phyloP scores from a whole-genome alignment of 257 asterid species.

The Cinchona pubescens region DNA sequence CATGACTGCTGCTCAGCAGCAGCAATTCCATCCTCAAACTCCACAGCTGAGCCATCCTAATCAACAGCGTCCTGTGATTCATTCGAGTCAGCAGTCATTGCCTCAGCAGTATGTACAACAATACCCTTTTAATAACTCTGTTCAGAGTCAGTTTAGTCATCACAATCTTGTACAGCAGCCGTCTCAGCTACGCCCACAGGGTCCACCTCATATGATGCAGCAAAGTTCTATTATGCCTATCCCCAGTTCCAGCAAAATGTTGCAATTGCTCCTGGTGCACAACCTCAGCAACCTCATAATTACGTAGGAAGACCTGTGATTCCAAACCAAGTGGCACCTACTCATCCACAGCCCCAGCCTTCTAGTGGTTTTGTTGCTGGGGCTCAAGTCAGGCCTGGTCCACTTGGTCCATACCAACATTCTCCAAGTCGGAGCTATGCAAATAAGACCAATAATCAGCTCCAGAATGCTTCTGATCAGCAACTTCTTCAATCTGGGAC shows the following conservation, averaged over 20 bases:
- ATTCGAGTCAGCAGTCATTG: conserved; percentile 44
- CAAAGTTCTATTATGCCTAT: conserved; percentile 25
- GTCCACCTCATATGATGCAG: conserved; percentile 43
- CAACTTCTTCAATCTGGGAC: conserved; percentile 18
- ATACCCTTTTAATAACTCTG: conserved; percentile 44
- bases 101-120: conserved; percentile 62
- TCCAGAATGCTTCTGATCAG: conserved; percentile 24
- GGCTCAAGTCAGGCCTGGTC: conserved; percentile 43
- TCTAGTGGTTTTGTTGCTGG: conserved; percentile 46
- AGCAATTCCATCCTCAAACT: conserved; percentile 53
- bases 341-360: conserved; percentile 40
- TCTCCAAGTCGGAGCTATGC: conserved; percentile 36
- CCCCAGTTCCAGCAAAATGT: conserved; percentile 35
- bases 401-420: conserved; percentile 36
- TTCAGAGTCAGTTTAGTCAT: conserved; percentile 51
- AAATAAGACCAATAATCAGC: conserved; percentile 21
- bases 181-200: conserved; percentile 49
- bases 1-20: conserved; percentile 40
- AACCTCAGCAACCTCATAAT: conserved; percentile 51
- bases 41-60: conserved; percentile 40
- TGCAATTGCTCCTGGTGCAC: conserved; percentile 30
- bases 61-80: conserved; percentile 55
- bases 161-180: conserved; percentile 51
- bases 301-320: conserved; percentile 49
- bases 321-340: conserved; percentile 41